A percentile compares a stretch with the other conserved stretches of the same genome.
These are phyloP conservation scores for Chaetoceros tenuissimus DNA, from an alignment of 108 stramenopile genomes.

Conservation along the genomic window DNA sequence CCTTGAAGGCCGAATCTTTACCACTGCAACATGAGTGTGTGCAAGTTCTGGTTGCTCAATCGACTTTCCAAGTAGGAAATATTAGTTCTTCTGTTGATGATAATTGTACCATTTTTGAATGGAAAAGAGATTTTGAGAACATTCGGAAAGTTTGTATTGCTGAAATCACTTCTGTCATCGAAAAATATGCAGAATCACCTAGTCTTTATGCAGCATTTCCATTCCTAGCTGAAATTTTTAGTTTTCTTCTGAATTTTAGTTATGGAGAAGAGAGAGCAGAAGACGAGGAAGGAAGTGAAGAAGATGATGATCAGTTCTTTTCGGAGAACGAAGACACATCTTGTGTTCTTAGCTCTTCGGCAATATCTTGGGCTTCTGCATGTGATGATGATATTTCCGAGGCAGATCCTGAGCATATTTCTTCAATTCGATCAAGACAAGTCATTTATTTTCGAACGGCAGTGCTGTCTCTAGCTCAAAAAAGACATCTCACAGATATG, in stretches of 20 bases:
- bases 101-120: conserved; percentile 1
- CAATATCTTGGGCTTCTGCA: not conserved
- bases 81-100: conserved; percentile 1
- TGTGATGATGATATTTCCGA: not conserved
- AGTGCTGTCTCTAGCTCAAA: not conserved
- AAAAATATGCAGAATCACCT: conserved; percentile 26
- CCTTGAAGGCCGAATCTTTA: conserved; percentile 12
- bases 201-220: conserved; percentile 11
- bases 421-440: not conserved
- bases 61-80: conserved; percentile 42
- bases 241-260: conserved; percentile 13
- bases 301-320: no score
- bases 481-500: not conserved
- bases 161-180: conserved; percentile 3
- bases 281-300: no score
- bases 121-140: conserved; percentile 15
- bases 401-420: not conserved
- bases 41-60: conserved; percentile 22
- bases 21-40: conserved; percentile 18
- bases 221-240: conserved; percentile 9
- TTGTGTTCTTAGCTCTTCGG: conserved; percentile 5
- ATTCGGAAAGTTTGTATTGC: conserved; percentile 2
- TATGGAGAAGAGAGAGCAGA: no score
- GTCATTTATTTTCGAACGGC: not conserved
- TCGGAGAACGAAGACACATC: conserved; percentile 1